A percentile compares a stretch with the other conserved stretches of the same genome.
phyloP scores from a whole-genome alignment of 2,329 filamentous ascomycete species.

The Simplicillium sp. region DNA sequence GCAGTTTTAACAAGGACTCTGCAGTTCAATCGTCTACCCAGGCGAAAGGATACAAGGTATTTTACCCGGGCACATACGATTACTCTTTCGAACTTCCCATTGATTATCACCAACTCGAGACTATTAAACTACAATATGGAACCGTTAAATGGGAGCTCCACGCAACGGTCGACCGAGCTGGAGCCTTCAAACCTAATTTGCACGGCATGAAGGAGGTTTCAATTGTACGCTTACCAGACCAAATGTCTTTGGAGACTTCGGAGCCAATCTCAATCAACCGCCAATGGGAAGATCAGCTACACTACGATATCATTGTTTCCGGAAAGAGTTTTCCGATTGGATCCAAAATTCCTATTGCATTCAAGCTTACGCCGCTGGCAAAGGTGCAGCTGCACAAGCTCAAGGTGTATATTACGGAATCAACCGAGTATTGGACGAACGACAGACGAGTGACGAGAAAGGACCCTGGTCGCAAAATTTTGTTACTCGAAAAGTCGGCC shows the following conservation, averaged over 20 bases:
- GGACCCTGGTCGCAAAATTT: slow-evolving; percentile 73
- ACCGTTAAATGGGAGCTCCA: slow-evolving; percentile 84
- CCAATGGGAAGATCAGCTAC: slow-evolving; percentile 90
- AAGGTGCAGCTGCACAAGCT: slow-evolving; percentile 91
- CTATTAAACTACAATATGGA: slow-evolving; percentile 77
- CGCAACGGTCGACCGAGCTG: slow-evolving; percentile 73
- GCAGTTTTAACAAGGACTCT: slow-evolving; percentile 76
- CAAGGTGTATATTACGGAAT: slow-evolving; percentile 85
- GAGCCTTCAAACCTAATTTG: slow-evolving; percentile 83
- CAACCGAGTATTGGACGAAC: slow-evolving; percentile 81
- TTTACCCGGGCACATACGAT: slow-evolving; percentile 61
- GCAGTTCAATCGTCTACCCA: slow-evolving; percentile 49
- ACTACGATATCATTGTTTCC: slow-evolving; percentile 93
- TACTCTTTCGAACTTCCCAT: slow-evolving; percentile 79
- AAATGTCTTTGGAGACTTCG: slow-evolving; percentile 80
- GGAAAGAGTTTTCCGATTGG: slow-evolving; percentile 91
- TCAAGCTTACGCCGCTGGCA: slow-evolving; percentile 84
- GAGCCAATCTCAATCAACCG: slow-evolving; percentile 90
- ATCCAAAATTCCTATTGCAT: slow-evolving; percentile 80
- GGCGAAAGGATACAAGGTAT: slow-evolving; percentile 74
- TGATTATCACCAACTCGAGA: slow-evolving; percentile 81
- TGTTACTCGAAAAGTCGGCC: slow-evolving; percentile 80
- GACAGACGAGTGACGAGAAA: slow-evolving; percentile 78
- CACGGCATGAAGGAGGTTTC: slow-evolving; percentile 73
- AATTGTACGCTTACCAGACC: slow-evolving; percentile 76